Percentiles rank a stretch among this genome's conserved stretches.
These are phyloP conservation scores for Apiotrichum porosum DNA, from an alignment of 1,284 basidiomycete species.

Conservation along the genomic window DNA sequence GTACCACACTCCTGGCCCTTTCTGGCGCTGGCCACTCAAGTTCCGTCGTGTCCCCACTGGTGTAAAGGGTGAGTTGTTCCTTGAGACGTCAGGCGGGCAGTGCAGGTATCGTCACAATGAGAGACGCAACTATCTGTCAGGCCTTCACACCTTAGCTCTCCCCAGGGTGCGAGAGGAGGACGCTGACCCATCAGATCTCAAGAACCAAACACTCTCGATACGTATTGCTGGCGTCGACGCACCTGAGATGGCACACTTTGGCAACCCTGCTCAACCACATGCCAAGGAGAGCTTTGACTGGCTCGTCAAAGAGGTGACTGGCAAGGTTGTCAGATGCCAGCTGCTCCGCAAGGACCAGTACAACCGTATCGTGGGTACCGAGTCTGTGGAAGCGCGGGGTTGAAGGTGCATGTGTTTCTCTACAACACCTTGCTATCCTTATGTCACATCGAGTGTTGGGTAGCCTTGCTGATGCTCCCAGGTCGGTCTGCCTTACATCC, in stretches of 20 bases:
- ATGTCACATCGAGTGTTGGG: too few relatives aligned
- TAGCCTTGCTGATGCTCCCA: too few relatives aligned
- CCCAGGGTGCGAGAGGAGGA: background rate
- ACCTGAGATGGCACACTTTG: slow-evolving; percentile 78
- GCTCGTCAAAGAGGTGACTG: slow-evolving; percentile 59
- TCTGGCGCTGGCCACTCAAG: slow-evolving; percentile 67
- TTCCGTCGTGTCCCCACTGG: slow-evolving; percentile 59
- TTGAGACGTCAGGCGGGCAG: too few relatives aligned
- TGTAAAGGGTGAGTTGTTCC: slow-evolving; percentile 55
- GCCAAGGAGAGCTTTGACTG: slow-evolving; percentile 65
- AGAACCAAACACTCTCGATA: slow-evolving; percentile 72
- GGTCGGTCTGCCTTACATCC: slow-evolving; percentile 60
- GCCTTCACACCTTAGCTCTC: background rate
- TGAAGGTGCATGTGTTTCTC: background rate
- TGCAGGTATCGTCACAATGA: too few relatives aligned
- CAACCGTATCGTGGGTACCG: slow-evolving; percentile 61
- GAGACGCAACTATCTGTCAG: background rate
- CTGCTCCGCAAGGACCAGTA: slow-evolving; percentile 75
- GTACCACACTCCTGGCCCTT: slow-evolving; percentile 74
- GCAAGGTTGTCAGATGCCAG: slow-evolving; percentile 53
- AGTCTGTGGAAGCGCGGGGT: too few relatives aligned
- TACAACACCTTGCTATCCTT: background rate
- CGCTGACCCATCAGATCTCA: slow-evolving; percentile 55
- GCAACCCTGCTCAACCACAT: slow-evolving; percentile 67
- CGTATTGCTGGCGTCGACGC: slow-evolving; percentile 84